Base-by-base conservation (phyloP, 1,284 basidiomycete genomes). In the Fomitopsis palustris region DNA sequence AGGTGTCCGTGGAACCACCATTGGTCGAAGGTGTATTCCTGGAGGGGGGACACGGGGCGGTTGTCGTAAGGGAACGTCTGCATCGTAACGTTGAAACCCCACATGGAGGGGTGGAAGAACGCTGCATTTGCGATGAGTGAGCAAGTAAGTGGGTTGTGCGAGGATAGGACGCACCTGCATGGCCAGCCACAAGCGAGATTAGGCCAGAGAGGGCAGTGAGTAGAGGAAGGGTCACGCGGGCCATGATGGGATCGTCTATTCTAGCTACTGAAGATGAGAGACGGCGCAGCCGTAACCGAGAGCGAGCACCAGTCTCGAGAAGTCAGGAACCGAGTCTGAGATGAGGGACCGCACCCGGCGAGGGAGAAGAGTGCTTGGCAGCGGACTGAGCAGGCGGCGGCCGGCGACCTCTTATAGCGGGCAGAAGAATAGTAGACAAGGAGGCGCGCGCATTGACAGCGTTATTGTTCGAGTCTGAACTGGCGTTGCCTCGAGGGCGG, bases 1-100 rank as follows among this genome's bases (percentile, higher is more conserved):
- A 86, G 78, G 69, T 85, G 84, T 23, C 79, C 79, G 68, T 88
- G 86, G 72, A 89, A 87, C 88, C 88, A 90, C 88, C 88, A 90
- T 62, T 87, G 71, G 23, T 81, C 65, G 70, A 89, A 89, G 16
- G 79, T 72, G 66, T 81, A 74, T 66, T 83, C 69, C 53, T 74
- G 62, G 12, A 74, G 65, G 1, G 73, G 73, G 1, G 70, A 62
- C 23, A 75, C 73, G 21, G 74, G 72, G 17, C 74, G 69, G 56
- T 75, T 74, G 63, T 73, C 73, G 62, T 84, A 84, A 7, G 78
- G 65, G 62, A 81, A 85, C 4, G 80, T 81, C 58, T 79, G 62
- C 16, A 70, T 68, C 2, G 83, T 84, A 7, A 84, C 83, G 62
- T 86, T 85, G 74, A 86, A 86, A 19, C 84, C 83, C 68, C 68